These are phyloP conservation scores for Euptelea pleiosperma DNA, from an alignment of 164 flowering plant genomes.

Conservation along the genomic window DNA sequence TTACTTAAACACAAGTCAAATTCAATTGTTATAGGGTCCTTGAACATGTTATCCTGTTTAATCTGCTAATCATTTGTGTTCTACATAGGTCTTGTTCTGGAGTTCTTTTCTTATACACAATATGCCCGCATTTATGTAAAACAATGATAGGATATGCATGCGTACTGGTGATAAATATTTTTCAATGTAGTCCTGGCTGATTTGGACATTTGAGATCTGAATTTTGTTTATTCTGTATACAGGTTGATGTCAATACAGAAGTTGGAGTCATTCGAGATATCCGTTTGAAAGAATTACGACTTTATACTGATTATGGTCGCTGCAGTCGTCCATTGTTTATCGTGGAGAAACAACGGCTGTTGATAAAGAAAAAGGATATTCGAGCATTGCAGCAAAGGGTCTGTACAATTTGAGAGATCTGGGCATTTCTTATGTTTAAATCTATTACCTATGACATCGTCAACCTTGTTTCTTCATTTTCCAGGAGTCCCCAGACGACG, in stretches of 20 bases:
- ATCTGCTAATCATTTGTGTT: no score
- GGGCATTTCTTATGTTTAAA: not conserved
- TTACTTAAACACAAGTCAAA: no score
- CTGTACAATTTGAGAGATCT: slow-evolving; percentile 13
- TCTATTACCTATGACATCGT: not conserved
- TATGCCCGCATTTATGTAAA: no score
- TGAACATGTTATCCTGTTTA: no score
- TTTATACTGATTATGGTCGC: slow-evolving; percentile 98
- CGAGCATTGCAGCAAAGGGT: slow-evolving; percentile 83
- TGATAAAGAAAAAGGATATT: slow-evolving; percentile 87
- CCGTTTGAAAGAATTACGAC: slow-evolving; percentile 77
- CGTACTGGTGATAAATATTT: not conserved
- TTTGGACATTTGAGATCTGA: not conserved
- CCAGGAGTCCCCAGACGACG: slow-evolving; percentile 82
- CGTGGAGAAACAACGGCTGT: slow-evolving; percentile 85
- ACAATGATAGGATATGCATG: no score
- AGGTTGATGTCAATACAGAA: slow-evolving; percentile 99
- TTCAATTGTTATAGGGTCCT: no score
- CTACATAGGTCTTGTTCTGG: no score
- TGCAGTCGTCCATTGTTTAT: slow-evolving; percentile 99
- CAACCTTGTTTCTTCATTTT: slow-evolving; percentile 9
- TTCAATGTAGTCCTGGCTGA: not conserved
- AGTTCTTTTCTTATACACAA: no score
- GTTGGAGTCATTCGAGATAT: slow-evolving; percentile 97
- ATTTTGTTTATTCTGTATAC: slow-evolving; percentile 6